Evolutionary conservation across 805 yeast genomes (phyloP), one percentile per base, ranked within the genome.

Genomic region (Nakazawaea ishiwadae): DNA sequence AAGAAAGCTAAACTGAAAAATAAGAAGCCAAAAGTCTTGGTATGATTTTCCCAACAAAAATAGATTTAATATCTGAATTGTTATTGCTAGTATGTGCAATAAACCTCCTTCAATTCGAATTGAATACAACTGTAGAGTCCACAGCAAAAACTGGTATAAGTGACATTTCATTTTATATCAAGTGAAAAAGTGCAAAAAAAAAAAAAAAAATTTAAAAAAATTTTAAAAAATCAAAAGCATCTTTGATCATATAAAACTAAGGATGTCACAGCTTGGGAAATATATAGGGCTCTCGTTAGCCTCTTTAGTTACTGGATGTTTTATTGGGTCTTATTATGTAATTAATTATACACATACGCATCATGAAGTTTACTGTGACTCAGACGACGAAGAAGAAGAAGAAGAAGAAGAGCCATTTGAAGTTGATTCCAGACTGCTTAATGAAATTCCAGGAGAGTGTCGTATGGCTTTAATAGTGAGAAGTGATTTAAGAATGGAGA

Each of bases 391-490:
- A 16, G 60, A 63, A 18, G 75, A 66, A 15, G 48, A 50, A 15
- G 75, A 69, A 4, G 72, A 68, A 10, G 81, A 77, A 17, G 76
- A 70, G 37, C 80, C 73, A 20, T 57, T 73, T 23, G 84, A 78
- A 40, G 69, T 83, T 36, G 76, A 84, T 48, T 80, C 88, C 0
- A 60, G 66, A 0, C 61, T 75, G 1, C 62, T 85, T 48, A 83
- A 83, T 51, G 79, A 74, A 14, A 63, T 84, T 2, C 84, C 84
- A 1, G 95, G 93, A 1, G 93, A 84, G 57, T 86, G 83, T 10
- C 68, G 84, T 53, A 84, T 91, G 96, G 89, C 93, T 0, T 66
- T 93, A 19, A 79, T 89, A 3, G 88, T 93, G 4, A 78, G 99
- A 46, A 84, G 82, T 21, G 99, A 93, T 58, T 66, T 93, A 46